Evolutionary conservation across 2,329 filamentous ascomycete genomes (phyloP).

Genomic region (Metarhizium rileyi): DNA sequence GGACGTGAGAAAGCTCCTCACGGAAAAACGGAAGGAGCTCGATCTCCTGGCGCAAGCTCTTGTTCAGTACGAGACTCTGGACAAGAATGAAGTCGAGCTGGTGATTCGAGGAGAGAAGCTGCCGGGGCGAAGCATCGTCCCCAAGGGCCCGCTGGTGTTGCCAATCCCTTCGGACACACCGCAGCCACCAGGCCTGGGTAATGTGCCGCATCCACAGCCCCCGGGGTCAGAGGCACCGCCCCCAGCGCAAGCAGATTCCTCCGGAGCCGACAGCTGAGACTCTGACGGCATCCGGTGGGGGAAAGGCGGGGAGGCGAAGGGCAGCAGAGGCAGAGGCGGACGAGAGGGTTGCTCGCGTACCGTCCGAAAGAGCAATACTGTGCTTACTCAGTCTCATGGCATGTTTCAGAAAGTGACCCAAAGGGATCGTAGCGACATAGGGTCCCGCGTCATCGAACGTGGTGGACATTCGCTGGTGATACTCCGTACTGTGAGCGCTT

Average conservation of each 20-base stretch:
- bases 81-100: constrained; percentile 80
- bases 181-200: constrained; percentile 24
- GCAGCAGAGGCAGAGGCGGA: not conserved
- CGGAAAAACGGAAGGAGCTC: constrained; percentile 69
- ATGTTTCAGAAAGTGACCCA: too few relatives aligned
- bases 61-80: constrained; percentile 88
- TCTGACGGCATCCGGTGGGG: not conserved
- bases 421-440: too few relatives aligned
- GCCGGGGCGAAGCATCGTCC: constrained; percentile 51
- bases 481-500: too few relatives aligned
- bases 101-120: constrained; percentile 82
- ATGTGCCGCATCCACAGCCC: constrained; percentile 22
- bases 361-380: not conserved
- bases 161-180: constrained; percentile 27
- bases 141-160: constrained; percentile 34
- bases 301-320: not conserved
- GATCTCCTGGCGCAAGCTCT: constrained; percentile 82
- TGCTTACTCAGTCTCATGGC: not conserved
- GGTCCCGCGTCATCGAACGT: too few relatives aligned
- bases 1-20: constrained; percentile 63
- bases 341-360: not conserved
- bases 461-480: too few relatives aligned
- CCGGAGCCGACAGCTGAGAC: constrained; percentile 15
- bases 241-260: constrained; percentile 21
- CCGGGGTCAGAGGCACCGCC: constrained; percentile 21